Evolutionary conservation across 1,139 yeast genomes (phyloP).

Genomic region (Meyerozyma smithsonii): DNA sequence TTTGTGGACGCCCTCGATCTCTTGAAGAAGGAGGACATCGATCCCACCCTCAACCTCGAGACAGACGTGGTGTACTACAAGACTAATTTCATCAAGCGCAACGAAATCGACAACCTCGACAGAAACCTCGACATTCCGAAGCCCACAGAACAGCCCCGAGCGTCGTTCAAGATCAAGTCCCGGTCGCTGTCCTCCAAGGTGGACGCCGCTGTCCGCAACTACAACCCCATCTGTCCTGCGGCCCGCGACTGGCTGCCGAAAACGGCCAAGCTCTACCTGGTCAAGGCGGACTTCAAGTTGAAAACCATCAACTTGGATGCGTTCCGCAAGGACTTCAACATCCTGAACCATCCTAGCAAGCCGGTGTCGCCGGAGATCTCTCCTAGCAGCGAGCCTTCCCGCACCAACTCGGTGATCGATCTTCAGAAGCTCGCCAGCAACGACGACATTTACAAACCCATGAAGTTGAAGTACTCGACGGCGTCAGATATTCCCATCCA

Average conservation of each 20-base stretch:
- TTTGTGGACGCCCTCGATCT: conserved; percentile 32
- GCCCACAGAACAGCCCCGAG: conserved; percentile 19
- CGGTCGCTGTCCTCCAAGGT: not conserved
- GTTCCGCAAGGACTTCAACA: conserved; percentile 29
- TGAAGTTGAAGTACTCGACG: conserved; percentile 36
- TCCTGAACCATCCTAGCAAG: conserved; percentile 28
- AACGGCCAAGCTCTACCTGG: conserved; percentile 17
- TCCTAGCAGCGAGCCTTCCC: conserved; percentile 41
- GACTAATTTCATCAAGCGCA: conserved; percentile 40
- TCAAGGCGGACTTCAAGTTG: conserved; percentile 23
- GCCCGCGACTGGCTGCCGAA: conserved; percentile 39
- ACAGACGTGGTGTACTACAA: conserved; percentile 44
- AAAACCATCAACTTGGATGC: conserved; percentile 38
- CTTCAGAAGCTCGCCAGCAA: conserved; percentile 32
- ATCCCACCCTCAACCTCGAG: conserved; percentile 34
- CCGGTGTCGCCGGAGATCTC: conserved; percentile 44
- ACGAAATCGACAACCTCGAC: conserved; percentile 22
- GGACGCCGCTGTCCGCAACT: conserved; percentile 10
- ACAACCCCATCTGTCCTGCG: conserved; percentile 31
- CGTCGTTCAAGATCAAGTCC: conserved; percentile 22
- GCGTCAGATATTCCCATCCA: conserved; percentile 40
- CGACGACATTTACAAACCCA: conserved; percentile 37
- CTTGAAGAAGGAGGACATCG: conserved; percentile 23
- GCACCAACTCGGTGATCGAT: conserved; percentile 41
- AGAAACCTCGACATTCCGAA: conserved; percentile 6